Percentiles rank a stretch among this genome's conserved stretches.
phyloP scores from a whole-genome alignment of 768 basidiomycete genomes.

The Russula vinacea region DNA sequence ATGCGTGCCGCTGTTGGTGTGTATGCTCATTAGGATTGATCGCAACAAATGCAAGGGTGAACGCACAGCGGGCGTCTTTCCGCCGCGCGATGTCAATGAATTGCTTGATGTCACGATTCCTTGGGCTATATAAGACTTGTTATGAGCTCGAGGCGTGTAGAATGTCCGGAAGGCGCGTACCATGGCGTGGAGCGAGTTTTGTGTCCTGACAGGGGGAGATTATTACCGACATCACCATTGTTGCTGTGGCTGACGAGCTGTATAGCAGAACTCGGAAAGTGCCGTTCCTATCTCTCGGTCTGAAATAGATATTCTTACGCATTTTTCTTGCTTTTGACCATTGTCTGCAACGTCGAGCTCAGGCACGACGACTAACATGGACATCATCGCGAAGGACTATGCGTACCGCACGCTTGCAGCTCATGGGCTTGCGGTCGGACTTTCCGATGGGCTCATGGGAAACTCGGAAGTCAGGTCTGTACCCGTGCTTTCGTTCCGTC shows the following conservation, averaged over 20 bases:
- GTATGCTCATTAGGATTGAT: slow-evolving; percentile 12
- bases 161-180: slow-evolving; percentile 1
- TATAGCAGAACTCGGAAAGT: slow-evolving; percentile 19
- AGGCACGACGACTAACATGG: slow-evolving; percentile 85
- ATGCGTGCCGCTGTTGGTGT: slow-evolving; percentile 91
- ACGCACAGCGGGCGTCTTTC: slow-evolving; percentile 95
- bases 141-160: neutral
- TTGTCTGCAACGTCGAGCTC: too few species aligned
- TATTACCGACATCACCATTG: neutral
- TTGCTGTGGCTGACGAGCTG: slow-evolving; percentile 21
- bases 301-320: too few species aligned
- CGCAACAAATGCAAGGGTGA: slow-evolving; percentile 30
- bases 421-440: slow-evolving; percentile 87
- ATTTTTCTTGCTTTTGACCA: too few species aligned
- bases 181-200: slow-evolving; percentile 11
- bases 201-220: neutral
- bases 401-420: slow-evolving; percentile 71
- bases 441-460: slow-evolving; percentile 94
- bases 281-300: slow-evolving; percentile 1
- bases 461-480: slow-evolving; percentile 95
- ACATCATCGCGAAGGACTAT: slow-evolving; percentile 74
- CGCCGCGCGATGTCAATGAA: slow-evolving; percentile 96
- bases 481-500: slow-evolving; percentile 11
- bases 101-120: slow-evolving; percentile 96
- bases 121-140: slow-evolving; percentile 61